A percentile compares a stretch with the other conserved stretches of the same genome.
These are phyloP conservation scores for Malus hybrid DNA, from an alignment of 331 rosid genomes.

Conservation along the genomic window DNA sequence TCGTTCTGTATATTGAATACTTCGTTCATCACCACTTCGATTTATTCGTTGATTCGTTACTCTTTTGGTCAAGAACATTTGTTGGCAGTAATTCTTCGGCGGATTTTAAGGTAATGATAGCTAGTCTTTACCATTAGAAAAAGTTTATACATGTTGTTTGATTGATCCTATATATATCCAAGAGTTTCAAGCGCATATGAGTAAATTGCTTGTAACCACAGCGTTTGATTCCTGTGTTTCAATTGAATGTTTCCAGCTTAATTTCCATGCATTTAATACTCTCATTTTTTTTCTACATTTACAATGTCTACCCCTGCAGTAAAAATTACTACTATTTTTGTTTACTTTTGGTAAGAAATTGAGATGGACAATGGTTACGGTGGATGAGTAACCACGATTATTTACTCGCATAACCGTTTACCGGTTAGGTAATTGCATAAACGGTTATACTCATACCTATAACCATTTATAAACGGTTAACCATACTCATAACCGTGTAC, in stretches of 20 bases:
- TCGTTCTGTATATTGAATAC: background rate
- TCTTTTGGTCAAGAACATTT: background rate
- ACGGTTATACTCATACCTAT: too few species aligned
- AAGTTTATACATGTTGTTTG: background rate
- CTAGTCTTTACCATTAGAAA: background rate
- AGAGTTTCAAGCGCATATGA: too few species aligned
- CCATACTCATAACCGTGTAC: too few species aligned
- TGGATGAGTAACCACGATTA: too few species aligned
- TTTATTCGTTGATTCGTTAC: background rate
- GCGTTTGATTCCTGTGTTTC: too few species aligned
- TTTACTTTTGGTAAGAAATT: too few species aligned
- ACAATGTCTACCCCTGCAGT: background rate
- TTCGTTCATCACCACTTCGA: background rate
- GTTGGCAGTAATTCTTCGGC: background rate
- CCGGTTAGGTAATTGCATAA: too few species aligned
- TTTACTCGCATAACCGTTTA: too few species aligned
- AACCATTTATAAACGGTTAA: too few species aligned
- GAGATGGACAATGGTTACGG: too few species aligned
- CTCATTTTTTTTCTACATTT: background rate
- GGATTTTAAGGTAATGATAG: background rate
- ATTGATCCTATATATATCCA: background rate
- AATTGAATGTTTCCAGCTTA: background rate
- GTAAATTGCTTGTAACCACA: too few species aligned
- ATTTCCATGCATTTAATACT: too few species aligned
- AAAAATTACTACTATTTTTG: background rate